Percentiles rank a stretch among this genome's conserved stretches.
Evolutionary conservation across 805 yeast species (phyloP).

Genomic region (Cyberlindnera bimundalis): DNA sequence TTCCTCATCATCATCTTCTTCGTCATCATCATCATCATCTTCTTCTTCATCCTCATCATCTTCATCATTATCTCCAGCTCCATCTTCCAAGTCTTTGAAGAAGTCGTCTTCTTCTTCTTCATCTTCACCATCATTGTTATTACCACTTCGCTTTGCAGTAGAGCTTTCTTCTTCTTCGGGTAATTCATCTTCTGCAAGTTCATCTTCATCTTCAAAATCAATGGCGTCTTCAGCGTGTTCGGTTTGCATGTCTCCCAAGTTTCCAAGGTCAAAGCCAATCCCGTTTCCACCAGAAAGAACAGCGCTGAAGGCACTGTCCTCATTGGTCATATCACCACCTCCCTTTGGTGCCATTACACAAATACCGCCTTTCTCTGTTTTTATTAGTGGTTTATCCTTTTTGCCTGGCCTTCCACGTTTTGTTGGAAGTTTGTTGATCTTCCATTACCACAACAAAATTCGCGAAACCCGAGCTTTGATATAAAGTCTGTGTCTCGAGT

Average conservation of each 20-base stretch:
- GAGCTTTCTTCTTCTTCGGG: constrained; percentile 31
- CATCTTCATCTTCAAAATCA: constrained; percentile 93
- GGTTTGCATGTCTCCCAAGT: constrained; percentile 30
- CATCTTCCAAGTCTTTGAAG: constrained; percentile 28
- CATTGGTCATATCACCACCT: constrained; percentile 30
- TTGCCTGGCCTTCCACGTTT: too few relatives aligned
- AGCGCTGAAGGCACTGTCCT: constrained; percentile 37
- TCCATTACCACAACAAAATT: too few relatives aligned
- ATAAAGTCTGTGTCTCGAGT: too few relatives aligned
- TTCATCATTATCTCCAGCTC: constrained; percentile 8
- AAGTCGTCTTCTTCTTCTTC: constrained; percentile 34
- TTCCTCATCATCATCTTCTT: constrained; percentile 3
- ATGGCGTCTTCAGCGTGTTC: constrained; percentile 89
- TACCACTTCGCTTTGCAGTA: constrained; percentile 9
- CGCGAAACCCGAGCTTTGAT: too few relatives aligned
- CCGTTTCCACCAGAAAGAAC: constrained; percentile 33
- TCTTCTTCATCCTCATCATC: constrained; percentile 7
- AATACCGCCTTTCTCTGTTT: not conserved
- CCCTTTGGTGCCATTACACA: constrained; percentile 4
- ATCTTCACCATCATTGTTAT: constrained; percentile 32
- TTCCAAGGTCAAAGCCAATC: constrained; percentile 18
- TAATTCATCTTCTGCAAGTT: constrained; percentile 83
- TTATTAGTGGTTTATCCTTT: too few relatives aligned
- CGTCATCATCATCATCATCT: constrained; percentile 9
- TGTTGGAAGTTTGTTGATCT: too few relatives aligned